Evolutionary conservation across 371 early-diverging fungal genomes (phyloP), one percentile per base, ranked within the genome.

Genomic region (Mortierella sp.): DNA sequence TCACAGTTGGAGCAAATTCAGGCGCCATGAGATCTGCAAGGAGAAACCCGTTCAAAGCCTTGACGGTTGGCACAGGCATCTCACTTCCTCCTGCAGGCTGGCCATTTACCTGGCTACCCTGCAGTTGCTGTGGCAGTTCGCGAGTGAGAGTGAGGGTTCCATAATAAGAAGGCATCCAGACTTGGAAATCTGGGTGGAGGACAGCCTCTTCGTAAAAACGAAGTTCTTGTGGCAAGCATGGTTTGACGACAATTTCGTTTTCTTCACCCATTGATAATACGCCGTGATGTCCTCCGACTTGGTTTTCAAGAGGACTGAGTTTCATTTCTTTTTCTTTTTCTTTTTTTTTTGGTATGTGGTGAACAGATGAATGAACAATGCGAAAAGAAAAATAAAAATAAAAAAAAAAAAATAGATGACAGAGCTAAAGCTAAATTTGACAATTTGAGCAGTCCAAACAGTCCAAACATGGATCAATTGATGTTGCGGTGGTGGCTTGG

Each of bases 261-360:
- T 85, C 86, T 8, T 81, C 76, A 84, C 88, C 74, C 77, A 85
- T 70, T 62, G 77, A 69, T 62, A 92, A 72, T 0, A 94, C 83
- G 7, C 87, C 84, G 33, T 89, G 89, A 65, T 93, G 94, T 2
- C 94, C 93, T 11, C 91, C 92, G n/a, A 92, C 91, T 83, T 93
- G 94, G 74, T 89, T 85, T 13, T 84, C 41, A 53, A 81, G 69
- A 19, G 73, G 76, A 57, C 57, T 81, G 59, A 81, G 76, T 41
- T 69, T 81, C 82, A 81, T 81, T 45, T 52, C 21, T 58, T 58
- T 55, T 55, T 55, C 2, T 55, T 21, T 15, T 24, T n/a, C n/a
- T n/a, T n/a, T n/a, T n/a, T n/a, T n/a, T 15, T 19, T 55, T 19
- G 24, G 21, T 19, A 50, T 19, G 21, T 19, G 21, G 50, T 50